phyloP scores from a whole-genome alignment of 768 basidiomycete genomes.

The Tulasnella sp. region DNA sequence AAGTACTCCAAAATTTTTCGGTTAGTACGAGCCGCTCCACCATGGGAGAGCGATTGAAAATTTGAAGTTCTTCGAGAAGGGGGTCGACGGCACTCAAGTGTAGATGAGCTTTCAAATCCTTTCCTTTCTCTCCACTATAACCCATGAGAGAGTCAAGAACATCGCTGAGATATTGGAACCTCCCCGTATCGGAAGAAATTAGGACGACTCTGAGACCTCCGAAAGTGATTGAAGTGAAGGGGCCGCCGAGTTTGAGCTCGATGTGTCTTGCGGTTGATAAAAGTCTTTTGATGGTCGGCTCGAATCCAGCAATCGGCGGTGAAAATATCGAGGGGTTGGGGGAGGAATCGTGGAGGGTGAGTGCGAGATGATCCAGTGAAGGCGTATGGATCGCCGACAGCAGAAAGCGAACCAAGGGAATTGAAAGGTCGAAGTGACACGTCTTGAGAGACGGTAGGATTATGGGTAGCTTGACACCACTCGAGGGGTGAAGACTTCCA shows the following conservation, averaged over 20 bases:
- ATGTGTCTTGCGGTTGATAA: background rate
- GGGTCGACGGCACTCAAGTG: background rate
- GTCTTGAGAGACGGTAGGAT: too few relatives aligned
- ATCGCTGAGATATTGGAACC: background rate
- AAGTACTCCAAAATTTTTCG: background rate
- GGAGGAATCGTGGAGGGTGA: background rate
- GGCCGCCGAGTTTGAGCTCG: background rate
- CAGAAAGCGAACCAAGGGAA: background rate
- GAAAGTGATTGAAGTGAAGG: background rate
- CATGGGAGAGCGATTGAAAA: background rate
- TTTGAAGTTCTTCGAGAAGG: background rate
- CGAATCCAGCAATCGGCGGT: background rate
- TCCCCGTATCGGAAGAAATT: background rate
- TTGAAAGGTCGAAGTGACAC: too few relatives aligned
- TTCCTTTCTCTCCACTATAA: background rate
- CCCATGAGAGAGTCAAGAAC: background rate
- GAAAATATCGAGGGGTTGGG: background rate
- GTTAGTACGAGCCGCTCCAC: background rate
- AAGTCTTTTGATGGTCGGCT: background rate
- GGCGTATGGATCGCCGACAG: background rate
- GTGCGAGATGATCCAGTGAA: background rate
- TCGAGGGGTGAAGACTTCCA: background rate
- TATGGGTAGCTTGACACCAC: background rate
- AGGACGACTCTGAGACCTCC: background rate
- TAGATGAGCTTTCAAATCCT: background rate